Base-by-base conservation (phyloP, 2,329 filamentous ascomycete genomes). In the Trichoderma sp. region DNA sequence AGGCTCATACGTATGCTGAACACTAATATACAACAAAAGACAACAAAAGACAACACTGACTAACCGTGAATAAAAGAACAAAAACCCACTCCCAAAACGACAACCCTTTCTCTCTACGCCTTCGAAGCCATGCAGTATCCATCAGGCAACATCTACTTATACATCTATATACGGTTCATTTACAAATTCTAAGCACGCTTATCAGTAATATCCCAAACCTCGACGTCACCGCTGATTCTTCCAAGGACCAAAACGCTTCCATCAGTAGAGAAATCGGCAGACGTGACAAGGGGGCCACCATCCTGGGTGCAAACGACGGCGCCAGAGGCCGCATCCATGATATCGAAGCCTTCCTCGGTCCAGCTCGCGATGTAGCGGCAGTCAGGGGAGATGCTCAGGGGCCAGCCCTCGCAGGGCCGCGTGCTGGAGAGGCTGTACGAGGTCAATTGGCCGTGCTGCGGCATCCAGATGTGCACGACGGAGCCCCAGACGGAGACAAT, bases 291-390 rank as follows among this genome's bases (percentile, higher is more conserved):
- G 1, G 73, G 76, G 2, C 74, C 76, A 34, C 72, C 76, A 0
- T 57, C 26, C 47, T 74, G 74, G 28, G 79, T 79, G 18, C 78
- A 80, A 0, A 81, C 72, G 1, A 83, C 74, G 3, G 70, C 71
- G 0, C 82, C 82, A 1, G 81, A 80, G 11, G 73, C 73, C 30
- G 82, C 74, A 14, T 84, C 81, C 76, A 82, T 81, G 21, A 84
- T 74, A 26, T 84, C 83, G 67, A 84, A 81, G 7, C 83, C 83
- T 4, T 80, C 78, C 67, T 84, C 83, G 0, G 80, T 84, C 72
- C 83, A 77, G 73, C 81, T 82, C 21, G 76, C 78, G 75, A 84
- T 76, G 73, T 79, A 82, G 57, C 78, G 73, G 28, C 79, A 79
- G 72, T 84, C 81, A 2, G 80, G 76, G 4, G 83, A 84, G 36